A percentile compares a stretch with the other conserved stretches of the same genome.
Conservation (phyloP, 2,329 filamentous ascomycete species). For the Penicillium sp. region DNA sequence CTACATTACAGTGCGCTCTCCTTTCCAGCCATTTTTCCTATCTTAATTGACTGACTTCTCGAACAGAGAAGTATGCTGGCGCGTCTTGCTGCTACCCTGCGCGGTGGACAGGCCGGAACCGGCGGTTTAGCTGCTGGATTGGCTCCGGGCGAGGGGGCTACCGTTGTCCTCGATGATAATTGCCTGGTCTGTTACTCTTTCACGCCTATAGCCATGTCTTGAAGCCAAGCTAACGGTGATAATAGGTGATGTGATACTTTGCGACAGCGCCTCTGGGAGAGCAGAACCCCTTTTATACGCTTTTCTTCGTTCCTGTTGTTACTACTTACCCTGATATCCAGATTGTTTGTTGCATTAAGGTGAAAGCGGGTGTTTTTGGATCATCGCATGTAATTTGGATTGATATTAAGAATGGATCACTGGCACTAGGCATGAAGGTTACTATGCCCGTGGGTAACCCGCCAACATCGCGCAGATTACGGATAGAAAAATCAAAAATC, state of each 20-base stretch:
- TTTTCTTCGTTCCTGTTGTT: slow-evolving; percentile 6
- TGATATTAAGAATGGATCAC: slow-evolving; percentile 8
- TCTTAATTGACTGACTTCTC: slow-evolving; percentile 15
- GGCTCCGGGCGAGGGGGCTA: slow-evolving; percentile 33
- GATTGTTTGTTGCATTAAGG: slow-evolving; percentile 4
- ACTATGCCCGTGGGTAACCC: background rate
- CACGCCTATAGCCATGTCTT: background rate
- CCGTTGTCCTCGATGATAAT: slow-evolving; percentile 48
- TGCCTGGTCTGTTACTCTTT: slow-evolving; percentile 36
- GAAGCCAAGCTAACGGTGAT: slow-evolving; percentile 12
- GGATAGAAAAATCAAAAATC: background rate
- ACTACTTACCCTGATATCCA: slow-evolving; percentile 1
- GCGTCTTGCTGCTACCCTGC: slow-evolving; percentile 46
- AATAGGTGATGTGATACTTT: slow-evolving; percentile 36
- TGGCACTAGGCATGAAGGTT: background rate
- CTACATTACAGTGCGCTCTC: slow-evolving; percentile 54
- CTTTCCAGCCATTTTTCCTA: background rate
- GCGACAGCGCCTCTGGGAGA: background rate
- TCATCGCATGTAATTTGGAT: background rate
- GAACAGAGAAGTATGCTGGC: slow-evolving; percentile 51
- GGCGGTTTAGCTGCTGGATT: slow-evolving; percentile 23
- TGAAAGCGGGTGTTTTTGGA: background rate
- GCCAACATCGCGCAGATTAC: background rate
- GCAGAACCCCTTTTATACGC: background rate
- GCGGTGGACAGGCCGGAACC: slow-evolving; percentile 39